Evolutionary conservation across 2,329 filamentous ascomycete species (phyloP), one percentile per base, ranked within the genome.

Genomic region (Arthrobotrys megalospora): DNA sequence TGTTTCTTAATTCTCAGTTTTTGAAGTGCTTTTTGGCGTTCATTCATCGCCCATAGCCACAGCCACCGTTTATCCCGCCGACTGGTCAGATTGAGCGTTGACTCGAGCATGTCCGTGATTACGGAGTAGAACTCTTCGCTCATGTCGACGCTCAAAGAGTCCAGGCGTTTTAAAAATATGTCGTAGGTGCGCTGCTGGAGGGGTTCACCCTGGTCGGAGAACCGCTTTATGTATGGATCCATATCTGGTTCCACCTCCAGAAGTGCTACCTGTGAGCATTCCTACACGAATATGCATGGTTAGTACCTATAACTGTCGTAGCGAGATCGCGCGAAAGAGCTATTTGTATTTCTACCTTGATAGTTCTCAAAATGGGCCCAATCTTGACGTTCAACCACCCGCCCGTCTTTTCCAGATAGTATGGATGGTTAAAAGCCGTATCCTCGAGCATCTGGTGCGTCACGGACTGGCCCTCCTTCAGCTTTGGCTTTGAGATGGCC

Each of bases 371-470:
- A 60, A 67, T 50, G 10, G 64, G 64, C 21, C 34, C 48, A 34
- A 67, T 67, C 14, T 67, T 67, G 48, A 67, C 64, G 19, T 50
- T 48, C 19, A 52, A 32, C 64, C 64, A 67, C 24, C 55, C 16
- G 3, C 64, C 64, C 14, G 64, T 67, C 50, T 67, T 67, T 36
- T 67, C 64, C 14, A 38, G 47, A 36, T 67, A 67, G 16, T 53
- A 67, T 14, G 64, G 64, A 34, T 52, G 47, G 12, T 48, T 41
- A 36, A 67, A 67, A 3, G 47, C 64, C 2, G 36, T 55, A 19
- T 64, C 60, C 36, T 55, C 48, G 45, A 66, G 45, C 43, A 48
- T 48, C 45, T 66, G 43, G 34, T 66, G 62, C 32, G 62, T 66
- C 43, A 66, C 43, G 36, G 62, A 66, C 32, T 66, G 62, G 16